Percentiles rank a stretch among this genome's conserved stretches.
Evolutionary conservation across 2,329 filamentous ascomycete genomes (phyloP).

Genomic region (Colletotrichum sp.): DNA sequence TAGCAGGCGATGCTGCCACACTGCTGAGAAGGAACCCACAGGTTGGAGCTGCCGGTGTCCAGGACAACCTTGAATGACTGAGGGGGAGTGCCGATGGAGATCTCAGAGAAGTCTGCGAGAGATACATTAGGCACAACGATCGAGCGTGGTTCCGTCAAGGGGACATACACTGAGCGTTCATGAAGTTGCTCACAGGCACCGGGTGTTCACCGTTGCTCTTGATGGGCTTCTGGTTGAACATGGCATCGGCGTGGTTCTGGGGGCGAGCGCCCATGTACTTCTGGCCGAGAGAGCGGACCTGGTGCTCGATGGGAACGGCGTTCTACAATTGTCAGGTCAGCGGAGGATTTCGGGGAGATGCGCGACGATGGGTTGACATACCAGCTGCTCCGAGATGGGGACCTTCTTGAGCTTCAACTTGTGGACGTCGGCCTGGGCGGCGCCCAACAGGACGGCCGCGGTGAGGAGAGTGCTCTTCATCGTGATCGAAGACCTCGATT

Average conservation of each 20-base stretch:
- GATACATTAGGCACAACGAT: not conserved
- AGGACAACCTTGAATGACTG: constrained; percentile 98
- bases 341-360: not conserved
- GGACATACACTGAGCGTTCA: constrained; percentile 94
- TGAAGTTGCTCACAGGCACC: constrained; percentile 93
- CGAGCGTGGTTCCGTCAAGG: too few species aligned
- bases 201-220: constrained; percentile 73
- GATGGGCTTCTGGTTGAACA: constrained; percentile 79
- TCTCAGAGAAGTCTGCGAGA: constrained; percentile 91
- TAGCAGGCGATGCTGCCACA: constrained; percentile 98
- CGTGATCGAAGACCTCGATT: constrained; percentile 36
- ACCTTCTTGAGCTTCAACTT: constrained; percentile 99
- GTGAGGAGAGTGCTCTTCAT: constrained; percentile 90
- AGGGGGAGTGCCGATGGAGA: constrained; percentile 87
- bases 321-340: constrained; percentile 54
- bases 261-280: constrained; percentile 93
- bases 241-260: constrained; percentile 70
- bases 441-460: constrained; percentile 81
- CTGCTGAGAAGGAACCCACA: constrained; percentile 92
- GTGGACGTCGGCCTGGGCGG: constrained; percentile 85
- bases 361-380: constrained; percentile 50
- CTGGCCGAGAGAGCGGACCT: constrained; percentile 84
- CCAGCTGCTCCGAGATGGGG: constrained; percentile 88
- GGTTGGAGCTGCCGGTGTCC: constrained; percentile 97
- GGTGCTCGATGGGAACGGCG: constrained; percentile 78